Evolutionary conservation across 2,329 filamentous ascomycete genomes (phyloP).

Genomic region (Raffaelea ambrosiae): DNA sequence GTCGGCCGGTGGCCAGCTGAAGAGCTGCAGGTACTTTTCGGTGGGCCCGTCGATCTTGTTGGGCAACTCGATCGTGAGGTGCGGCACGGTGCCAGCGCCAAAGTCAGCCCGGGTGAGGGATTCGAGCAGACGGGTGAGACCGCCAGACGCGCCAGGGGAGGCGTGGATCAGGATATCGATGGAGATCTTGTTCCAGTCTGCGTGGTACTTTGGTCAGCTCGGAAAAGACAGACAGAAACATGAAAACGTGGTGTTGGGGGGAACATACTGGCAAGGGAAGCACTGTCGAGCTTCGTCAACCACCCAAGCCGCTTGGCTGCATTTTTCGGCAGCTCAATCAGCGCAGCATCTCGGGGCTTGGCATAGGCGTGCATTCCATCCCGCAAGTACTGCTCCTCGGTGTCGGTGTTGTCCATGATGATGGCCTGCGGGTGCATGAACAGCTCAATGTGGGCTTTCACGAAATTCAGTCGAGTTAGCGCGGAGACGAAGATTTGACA

Average conservation of each 20-base stretch:
- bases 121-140: slow-evolving; percentile 64
- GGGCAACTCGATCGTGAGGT: slow-evolving; percentile 79
- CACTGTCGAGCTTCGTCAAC: slow-evolving; percentile 69
- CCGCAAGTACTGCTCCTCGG: slow-evolving; percentile 63
- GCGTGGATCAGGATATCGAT: slow-evolving; percentile 83
- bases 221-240: neutral
- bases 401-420: slow-evolving; percentile 58
- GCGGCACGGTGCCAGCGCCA: slow-evolving; percentile 57
- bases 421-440: slow-evolving; percentile 72
- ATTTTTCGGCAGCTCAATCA: slow-evolving; percentile 66
- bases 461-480: slow-evolving; percentile 8
- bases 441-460: slow-evolving; percentile 53
- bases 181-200: slow-evolving; percentile 68
- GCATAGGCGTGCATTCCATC: slow-evolving; percentile 50
- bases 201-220: slow-evolving; percentile 13
- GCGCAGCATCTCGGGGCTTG: slow-evolving; percentile 40
- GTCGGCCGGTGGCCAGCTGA: slow-evolving; percentile 56
- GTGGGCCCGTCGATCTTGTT: slow-evolving; percentile 57
- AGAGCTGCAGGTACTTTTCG: slow-evolving; percentile 51
- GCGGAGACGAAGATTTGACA: no score
- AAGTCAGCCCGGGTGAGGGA: slow-evolving; percentile 74
- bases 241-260: neutral
- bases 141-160: slow-evolving; percentile 59
- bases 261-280: slow-evolving; percentile 53
- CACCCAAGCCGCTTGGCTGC: slow-evolving; percentile 59